These are phyloP conservation scores for Fusarium sp. DNA, from an alignment of 2,329 filamentous ascomycete genomes.

Conservation along the genomic window DNA sequence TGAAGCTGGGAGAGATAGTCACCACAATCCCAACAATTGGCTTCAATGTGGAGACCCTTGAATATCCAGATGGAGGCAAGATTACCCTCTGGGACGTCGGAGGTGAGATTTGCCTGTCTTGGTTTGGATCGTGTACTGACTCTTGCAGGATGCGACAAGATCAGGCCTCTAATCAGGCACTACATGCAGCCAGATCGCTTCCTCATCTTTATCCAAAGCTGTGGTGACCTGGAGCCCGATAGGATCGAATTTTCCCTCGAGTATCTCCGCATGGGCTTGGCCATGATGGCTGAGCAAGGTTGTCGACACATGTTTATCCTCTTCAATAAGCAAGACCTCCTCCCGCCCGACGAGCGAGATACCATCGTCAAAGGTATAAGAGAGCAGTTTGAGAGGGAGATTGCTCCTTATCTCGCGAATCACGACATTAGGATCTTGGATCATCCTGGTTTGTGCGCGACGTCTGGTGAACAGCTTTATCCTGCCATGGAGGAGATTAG, in stretches of 20 bases:
- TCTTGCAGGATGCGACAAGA: conserved; percentile 42
- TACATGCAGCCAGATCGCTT: conserved; percentile 44
- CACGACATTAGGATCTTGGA: conserved; percentile 38
- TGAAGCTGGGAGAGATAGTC: conserved; percentile 93
- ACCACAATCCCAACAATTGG: conserved; percentile 95
- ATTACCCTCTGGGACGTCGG: conserved; percentile 47
- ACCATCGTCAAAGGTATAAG: conserved; percentile 26
- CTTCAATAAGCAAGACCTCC: conserved; percentile 49
- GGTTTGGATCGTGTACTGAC: background rate
- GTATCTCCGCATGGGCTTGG: conserved; percentile 40
- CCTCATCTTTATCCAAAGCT: conserved; percentile 47
- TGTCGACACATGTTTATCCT: conserved; percentile 45
- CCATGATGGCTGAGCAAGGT: conserved; percentile 32
- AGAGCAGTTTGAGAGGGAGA: conserved; percentile 24
- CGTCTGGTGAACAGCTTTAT: conserved; percentile 19
- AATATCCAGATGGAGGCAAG: conserved; percentile 29
- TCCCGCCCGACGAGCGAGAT: conserved; percentile 28
- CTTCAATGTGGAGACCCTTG: conserved; percentile 90
- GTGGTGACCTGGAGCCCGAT: conserved; percentile 36
- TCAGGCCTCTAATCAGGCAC: conserved; percentile 43
- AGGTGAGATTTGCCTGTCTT: conserved; percentile 28
- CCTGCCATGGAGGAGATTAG: conserved; percentile 33
- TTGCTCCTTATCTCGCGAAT: conserved; percentile 9
- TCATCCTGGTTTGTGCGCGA: conserved; percentile 39
- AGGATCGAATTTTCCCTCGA: conserved; percentile 43